Evolutionary conservation across 2,329 filamentous ascomycete species (phyloP).

Genomic region (Westerdykella sp.): DNA sequence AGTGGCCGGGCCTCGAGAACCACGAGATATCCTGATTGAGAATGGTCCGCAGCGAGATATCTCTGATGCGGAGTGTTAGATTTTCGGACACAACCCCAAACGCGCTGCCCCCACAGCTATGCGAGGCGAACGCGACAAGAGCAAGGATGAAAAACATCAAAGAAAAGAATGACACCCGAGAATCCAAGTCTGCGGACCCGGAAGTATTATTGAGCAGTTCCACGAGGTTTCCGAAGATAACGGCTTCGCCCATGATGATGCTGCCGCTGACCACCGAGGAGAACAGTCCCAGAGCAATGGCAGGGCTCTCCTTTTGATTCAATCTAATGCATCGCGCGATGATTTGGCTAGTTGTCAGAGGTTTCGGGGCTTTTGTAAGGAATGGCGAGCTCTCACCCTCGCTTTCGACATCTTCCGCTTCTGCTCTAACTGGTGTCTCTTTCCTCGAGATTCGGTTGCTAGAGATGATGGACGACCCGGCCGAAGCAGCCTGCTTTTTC

Average conservation of each 20-base stretch:
- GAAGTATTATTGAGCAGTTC: slow-evolving; percentile 45
- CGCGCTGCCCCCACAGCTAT: slow-evolving; percentile 40
- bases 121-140: slow-evolving; percentile 43
- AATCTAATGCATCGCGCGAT: slow-evolving; percentile 20
- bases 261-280: slow-evolving; percentile 44
- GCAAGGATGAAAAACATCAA: slow-evolving; percentile 51
- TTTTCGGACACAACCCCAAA: slow-evolving; percentile 46
- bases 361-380: slow-evolving; percentile 2
- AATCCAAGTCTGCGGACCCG: slow-evolving; percentile 8
- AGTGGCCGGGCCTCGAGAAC: slow-evolving; percentile 42
- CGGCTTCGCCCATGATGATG: slow-evolving; percentile 54
- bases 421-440: slow-evolving; percentile 2
- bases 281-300: slow-evolving; percentile 39
- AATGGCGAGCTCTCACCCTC: not conserved
- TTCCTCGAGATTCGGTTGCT: slow-evolving; percentile 9
- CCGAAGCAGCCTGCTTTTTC: slow-evolving; percentile 13
- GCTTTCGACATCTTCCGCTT: not conserved
- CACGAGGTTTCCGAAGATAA: slow-evolving; percentile 52
- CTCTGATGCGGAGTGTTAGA: slow-evolving; percentile 41
- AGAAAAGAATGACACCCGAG: slow-evolving; percentile 40
- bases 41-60: slow-evolving; percentile 46
- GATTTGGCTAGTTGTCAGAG: slow-evolving; percentile 13
- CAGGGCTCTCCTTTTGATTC: slow-evolving; percentile 35
- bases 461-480: slow-evolving; percentile 18
- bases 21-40: slow-evolving; percentile 52